Percentiles rank a stretch among this genome's conserved stretches.
These are phyloP conservation scores for Epithele typhae DNA, from an alignment of 768 basidiomycete genomes.

Conservation along the genomic window DNA sequence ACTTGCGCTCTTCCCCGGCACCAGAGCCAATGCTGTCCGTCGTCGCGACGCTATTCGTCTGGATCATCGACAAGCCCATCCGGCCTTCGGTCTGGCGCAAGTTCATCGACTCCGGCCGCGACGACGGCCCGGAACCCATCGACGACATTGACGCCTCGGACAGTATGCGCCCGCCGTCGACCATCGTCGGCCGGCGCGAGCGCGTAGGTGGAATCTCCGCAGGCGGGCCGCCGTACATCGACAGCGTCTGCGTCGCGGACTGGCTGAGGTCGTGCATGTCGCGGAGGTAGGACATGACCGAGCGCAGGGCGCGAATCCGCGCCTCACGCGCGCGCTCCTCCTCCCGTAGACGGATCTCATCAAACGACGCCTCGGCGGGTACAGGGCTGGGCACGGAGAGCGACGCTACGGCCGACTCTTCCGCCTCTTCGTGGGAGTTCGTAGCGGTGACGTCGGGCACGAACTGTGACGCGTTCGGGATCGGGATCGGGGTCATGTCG, in stretches of 20 bases:
- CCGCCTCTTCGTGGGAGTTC: constrained; percentile 30
- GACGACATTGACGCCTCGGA: constrained; percentile 41
- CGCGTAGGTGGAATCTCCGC: constrained; percentile 42
- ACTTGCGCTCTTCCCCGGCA: constrained; percentile 69
- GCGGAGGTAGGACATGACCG: constrained; percentile 92
- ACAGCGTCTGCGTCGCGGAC: constrained; percentile 51
- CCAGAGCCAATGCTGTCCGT: constrained; percentile 68
- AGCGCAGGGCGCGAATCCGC: constrained; percentile 77
- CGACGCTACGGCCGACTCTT: constrained; percentile 24
- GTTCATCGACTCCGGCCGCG: constrained; percentile 43
- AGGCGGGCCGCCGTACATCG: constrained; percentile 51
- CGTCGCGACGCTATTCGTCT: constrained; percentile 71
- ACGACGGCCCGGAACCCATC: constrained; percentile 36
- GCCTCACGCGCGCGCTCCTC: constrained; percentile 69
- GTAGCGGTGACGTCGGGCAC: constrained; percentile 46
- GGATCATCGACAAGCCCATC: constrained; percentile 45
- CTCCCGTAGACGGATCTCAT: constrained; percentile 56
- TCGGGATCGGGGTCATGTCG: constrained; percentile 62
- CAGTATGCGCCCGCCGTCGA: constrained; percentile 54
- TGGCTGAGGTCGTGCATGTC: constrained; percentile 91
- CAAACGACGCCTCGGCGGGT: constrained; percentile 34
- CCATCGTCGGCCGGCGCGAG: constrained; percentile 63
- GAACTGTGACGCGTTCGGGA: constrained; percentile 61
- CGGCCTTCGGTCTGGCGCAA: constrained; percentile 66
- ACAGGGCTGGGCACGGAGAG: constrained; percentile 26